Base-by-base conservation (phyloP, 345 rosid genomes). In the Acer negundo region DNA sequence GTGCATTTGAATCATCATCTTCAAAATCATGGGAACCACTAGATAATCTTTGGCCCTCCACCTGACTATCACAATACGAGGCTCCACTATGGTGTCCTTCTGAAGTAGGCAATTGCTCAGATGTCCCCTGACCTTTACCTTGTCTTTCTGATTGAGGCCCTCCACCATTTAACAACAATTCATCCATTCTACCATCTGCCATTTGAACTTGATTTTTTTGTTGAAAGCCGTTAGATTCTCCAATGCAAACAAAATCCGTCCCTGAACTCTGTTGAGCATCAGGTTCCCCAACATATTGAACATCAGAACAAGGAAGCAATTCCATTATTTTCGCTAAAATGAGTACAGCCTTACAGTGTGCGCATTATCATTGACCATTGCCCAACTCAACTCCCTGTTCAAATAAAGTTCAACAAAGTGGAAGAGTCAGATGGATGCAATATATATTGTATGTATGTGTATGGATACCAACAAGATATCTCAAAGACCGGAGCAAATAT, bases 21-120 rank as follows among this genome's bases (percentile, higher is more conserved):
- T 90, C 93, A 64, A 84, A 81, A 79, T 88, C 92, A 80, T 82
- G 87, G 61, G 84, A 86, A 69, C 85, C 84, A 63, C 81, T 74
- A n/a, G 85, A 86, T 59, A 82, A 80, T 47, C 80, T 87, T 74
- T 72, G 87, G 73, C 83, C 86, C 77, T 84, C 89, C 53, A 75
- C 76, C 64, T 84, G 90, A 78, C 65, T 69, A 76, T 84, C 91
- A 82, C 84, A 84, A 76, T 31, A 78, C 38, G 90, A 83, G 81
- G 80, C 82, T 75, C 83, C 87, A 82, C 67, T 79, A n/a, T 70
- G 77, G 31, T 82, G 83, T 44, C 81, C 82, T 64, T 82, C 88
- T 13, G 87, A 79, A 68, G 84, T 78, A 66, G 75, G 71, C 61
- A 86, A 82, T 51, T 78, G 84, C 64, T 75, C 82, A 61, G 70